These are phyloP conservation scores for Astrephomene gubernaculifera DNA, from an alignment of 139 green algal genomes.

Conservation along the genomic window DNA sequence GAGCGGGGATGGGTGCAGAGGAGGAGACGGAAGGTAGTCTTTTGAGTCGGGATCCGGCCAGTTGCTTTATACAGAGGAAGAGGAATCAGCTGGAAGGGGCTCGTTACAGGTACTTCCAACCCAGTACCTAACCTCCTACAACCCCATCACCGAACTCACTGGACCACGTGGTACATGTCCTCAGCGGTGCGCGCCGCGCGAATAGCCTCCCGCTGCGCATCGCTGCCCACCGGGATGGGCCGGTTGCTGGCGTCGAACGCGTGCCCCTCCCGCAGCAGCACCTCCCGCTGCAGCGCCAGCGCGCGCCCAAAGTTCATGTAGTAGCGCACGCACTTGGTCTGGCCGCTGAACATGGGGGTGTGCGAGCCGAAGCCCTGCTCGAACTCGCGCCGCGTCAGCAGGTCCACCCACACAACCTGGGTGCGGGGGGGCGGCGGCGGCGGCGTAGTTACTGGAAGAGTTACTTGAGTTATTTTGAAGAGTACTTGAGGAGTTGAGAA, in stretches of 20 bases:
- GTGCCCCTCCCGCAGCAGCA: slow-evolving; percentile 65
- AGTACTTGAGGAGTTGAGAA: no score
- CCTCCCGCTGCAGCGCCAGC: slow-evolving; percentile 72
- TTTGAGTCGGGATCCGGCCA: no score
- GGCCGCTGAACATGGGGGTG: slow-evolving; percentile 92
- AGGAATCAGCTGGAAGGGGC: no score
- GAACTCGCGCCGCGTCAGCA: slow-evolving; percentile 90
- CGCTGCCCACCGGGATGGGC: slow-evolving; percentile 63
- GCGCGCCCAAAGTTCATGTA: slow-evolving; percentile 87
- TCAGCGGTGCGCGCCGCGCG: slow-evolving; percentile 62
- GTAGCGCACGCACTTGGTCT: slow-evolving; percentile 94
- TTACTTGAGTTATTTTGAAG: no score
- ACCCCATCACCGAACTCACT: neutral
- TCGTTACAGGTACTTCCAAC: no score
- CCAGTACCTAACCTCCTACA: no score
- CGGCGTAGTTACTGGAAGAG: no score
- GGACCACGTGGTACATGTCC: slow-evolving; percentile 78
- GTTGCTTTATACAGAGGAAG: no score
- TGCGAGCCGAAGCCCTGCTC: slow-evolving; percentile 89
- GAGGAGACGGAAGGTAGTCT: no score
- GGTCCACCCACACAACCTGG: slow-evolving; percentile 95
- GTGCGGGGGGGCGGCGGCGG: no score
- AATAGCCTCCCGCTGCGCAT: slow-evolving; percentile 61
- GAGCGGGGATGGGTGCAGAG: neutral
- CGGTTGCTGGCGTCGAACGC: slow-evolving; percentile 75